A percentile compares a stretch with the other conserved stretches of the same genome.
Evolutionary conservation across 129 eudicot genomes (phyloP).

Genomic region (Scalesia atractyloides): DNA sequence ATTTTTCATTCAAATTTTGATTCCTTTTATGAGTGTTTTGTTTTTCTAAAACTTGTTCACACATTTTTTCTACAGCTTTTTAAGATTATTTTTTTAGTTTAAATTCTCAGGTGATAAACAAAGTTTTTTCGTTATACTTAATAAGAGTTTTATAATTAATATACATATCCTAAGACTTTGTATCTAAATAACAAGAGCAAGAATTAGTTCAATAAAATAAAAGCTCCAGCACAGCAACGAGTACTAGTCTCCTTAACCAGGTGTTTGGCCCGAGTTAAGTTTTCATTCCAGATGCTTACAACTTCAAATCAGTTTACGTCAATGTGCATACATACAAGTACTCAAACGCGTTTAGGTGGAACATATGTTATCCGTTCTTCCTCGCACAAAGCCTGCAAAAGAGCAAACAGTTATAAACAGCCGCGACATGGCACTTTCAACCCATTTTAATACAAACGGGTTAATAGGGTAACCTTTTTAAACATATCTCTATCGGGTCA

Average conservation of each 20-base stretch:
- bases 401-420: slow-evolving; percentile 16
- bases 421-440: background rate
- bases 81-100: too few relatives aligned
- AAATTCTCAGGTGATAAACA: background rate
- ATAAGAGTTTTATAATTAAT: too few relatives aligned
- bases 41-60: too few relatives aligned
- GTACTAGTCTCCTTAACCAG: slow-evolving; percentile 18
- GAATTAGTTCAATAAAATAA: background rate
- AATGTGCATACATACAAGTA: slow-evolving; percentile 5
- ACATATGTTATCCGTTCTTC: slow-evolving; percentile 59
- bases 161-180: background rate
- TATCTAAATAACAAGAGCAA: background rate
- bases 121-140: background rate
- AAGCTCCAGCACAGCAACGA: slow-evolving; percentile 10
- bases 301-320: slow-evolving; percentile 16
- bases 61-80: too few relatives aligned
- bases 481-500: background rate
- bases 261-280: background rate
- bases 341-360: slow-evolving; percentile 69
- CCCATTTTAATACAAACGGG: background rate
- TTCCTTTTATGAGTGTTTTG: too few relatives aligned
- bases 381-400: slow-evolving; percentile 61
- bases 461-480: background rate
- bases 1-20: too few relatives aligned
- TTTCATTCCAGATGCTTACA: slow-evolving; percentile 16